phyloP scores from a whole-genome alignment of 2,329 filamentous ascomycete species.

The Graphilbum fragrans region DNA sequence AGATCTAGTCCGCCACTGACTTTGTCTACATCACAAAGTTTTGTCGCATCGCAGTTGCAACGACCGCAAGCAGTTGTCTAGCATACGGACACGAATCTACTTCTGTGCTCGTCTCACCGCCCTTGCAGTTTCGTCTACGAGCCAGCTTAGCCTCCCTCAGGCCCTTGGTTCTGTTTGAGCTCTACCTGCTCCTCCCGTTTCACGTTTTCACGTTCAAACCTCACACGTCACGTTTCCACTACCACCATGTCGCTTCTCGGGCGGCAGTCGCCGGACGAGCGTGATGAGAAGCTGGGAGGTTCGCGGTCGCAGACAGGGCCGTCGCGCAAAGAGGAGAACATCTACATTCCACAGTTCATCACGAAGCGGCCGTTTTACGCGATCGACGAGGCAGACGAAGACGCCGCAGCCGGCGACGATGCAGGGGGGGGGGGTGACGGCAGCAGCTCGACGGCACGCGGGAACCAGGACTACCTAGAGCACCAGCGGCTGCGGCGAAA shows the following conservation, averaged over 20 bases:
- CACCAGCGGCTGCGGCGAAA: slow-evolving; percentile 86
- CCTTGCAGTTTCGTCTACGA: too few relatives aligned
- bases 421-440: slow-evolving; percentile 11
- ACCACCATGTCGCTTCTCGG: slow-evolving; percentile 11
- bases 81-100: too few relatives aligned
- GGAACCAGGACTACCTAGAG: slow-evolving; percentile 64
- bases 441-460: slow-evolving; percentile 1
- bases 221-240: neutral
- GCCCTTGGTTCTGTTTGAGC: too few relatives aligned
- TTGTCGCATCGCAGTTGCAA: too few relatives aligned
- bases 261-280: slow-evolving; percentile 12
- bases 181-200: neutral
- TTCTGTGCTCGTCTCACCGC: too few relatives aligned
- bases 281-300: slow-evolving; percentile 11
- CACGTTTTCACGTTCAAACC: neutral
- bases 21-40: too few relatives aligned
- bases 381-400: slow-evolving; percentile 42
- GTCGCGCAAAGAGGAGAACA: slow-evolving; percentile 70
- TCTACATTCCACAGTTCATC: slow-evolving; percentile 97
- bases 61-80: too few relatives aligned
- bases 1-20: too few relatives aligned
- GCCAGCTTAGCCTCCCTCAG: too few relatives aligned
- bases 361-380: slow-evolving; percentile 97
- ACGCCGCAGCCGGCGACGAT: slow-evolving; percentile 25
- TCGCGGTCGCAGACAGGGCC: slow-evolving; percentile 9